A percentile compares a stretch with the other conserved stretches of the same genome.
phyloP scores from a whole-genome alignment of 257 asterid species.

The Cinchona pubescens region DNA sequence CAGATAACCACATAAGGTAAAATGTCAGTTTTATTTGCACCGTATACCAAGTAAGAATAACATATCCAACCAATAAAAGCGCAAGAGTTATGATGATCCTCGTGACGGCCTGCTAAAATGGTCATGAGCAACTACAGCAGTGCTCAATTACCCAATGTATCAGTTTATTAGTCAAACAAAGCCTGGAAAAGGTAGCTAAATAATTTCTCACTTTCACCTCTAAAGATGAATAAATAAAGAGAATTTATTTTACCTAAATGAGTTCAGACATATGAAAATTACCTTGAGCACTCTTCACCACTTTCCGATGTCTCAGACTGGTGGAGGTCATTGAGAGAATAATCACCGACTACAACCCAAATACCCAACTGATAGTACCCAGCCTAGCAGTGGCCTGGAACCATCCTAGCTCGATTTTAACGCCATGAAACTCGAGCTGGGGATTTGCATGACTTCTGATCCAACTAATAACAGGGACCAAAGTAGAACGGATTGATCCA shows the following conservation, averaged over 20 bases:
- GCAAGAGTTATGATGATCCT: not conserved
- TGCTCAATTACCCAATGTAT: not conserved
- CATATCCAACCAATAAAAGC: not conserved
- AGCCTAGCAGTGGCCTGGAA: constrained; percentile 88
- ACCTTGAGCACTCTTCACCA: constrained; percentile 65
- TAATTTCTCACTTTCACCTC: not conserved
- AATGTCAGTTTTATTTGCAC: not conserved
- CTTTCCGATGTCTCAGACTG: constrained; percentile 50
- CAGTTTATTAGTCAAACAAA: not conserved
- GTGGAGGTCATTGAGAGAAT: constrained; percentile 57
- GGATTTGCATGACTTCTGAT: constrained; percentile 77
- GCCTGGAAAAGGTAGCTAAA: no score
- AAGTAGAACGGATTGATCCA: constrained; percentile 63
- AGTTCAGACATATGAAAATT: constrained; percentile 1
- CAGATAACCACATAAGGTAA: not conserved
- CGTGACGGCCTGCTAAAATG: not conserved
- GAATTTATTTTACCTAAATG: not conserved
- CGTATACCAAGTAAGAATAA: not conserved
- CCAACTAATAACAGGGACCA: constrained; percentile 74
- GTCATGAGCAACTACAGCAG: not conserved
- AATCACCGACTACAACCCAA: constrained; percentile 75
- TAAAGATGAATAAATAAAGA: not conserved
- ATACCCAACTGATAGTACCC: constrained; percentile 92
- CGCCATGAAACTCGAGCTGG: constrained; percentile 93
- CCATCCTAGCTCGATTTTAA: constrained; percentile 91